A percentile compares a stretch with the other conserved stretches of the same genome.
Evolutionary conservation across 495 filamentous ascomycete species (phyloP).

Genomic region (Alectoria sarmentosa): DNA sequence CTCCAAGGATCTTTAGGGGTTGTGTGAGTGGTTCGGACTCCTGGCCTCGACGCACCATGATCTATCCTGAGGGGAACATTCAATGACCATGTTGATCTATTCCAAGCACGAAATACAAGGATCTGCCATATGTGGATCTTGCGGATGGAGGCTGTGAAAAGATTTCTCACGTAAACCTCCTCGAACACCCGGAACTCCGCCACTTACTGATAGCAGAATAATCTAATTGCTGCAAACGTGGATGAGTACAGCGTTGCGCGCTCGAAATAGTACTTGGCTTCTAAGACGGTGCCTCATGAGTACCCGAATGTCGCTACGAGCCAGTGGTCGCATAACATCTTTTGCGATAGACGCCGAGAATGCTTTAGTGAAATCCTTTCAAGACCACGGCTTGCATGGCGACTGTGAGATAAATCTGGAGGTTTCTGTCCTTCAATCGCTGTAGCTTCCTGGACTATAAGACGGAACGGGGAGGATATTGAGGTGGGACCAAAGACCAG

Average conservation of each 20-base stretch:
- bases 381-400: not conserved
- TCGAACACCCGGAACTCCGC: slow-evolving; percentile 1
- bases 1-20: slow-evolving; percentile 1
- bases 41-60: slow-evolving; percentile 12
- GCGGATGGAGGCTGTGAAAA: slow-evolving; percentile 16
- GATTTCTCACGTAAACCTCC: not conserved
- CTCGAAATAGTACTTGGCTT: slow-evolving; percentile 1
- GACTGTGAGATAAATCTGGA: too few relatives aligned
- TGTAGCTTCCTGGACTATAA: not conserved
- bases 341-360: not conserved
- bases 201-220: slow-evolving; percentile 9
- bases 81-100: not conserved
- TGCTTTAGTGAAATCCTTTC: not conserved
- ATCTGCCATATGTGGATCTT: slow-evolving; percentile 5
- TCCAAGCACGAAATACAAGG: not conserved
- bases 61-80: not conserved
- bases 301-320: not conserved
- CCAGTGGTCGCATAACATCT: slow-evolving; percentile 8
- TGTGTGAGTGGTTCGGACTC: not conserved
- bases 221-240: slow-evolving; percentile 5
- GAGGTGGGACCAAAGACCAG: not conserved
- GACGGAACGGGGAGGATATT: not conserved
- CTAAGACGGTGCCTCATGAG: not conserved
- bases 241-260: slow-evolving; percentile 4
- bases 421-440: not conserved